Base-by-base conservation (phyloP, 1,139 yeast species). In the Hyphopichia fennica region DNA sequence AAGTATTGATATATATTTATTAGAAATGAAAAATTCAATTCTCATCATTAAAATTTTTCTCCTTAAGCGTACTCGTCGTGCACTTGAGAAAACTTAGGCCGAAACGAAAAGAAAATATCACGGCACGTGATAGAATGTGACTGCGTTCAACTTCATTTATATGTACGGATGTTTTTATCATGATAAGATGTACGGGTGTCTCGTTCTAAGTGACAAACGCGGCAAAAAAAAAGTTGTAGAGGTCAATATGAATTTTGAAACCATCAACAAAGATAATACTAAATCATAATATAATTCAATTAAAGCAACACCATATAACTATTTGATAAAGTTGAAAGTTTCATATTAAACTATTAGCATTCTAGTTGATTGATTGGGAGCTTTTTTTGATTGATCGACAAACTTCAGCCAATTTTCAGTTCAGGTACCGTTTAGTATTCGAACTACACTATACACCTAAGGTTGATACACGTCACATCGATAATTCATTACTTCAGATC, bases 341-440 rank as follows among this genome's bases (percentile, higher is more conserved):
- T n/a, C n/a, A n/a, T n/a, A n/a, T n/a, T n/a, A n/a, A n/a, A n/a
- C n/a, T n/a, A n/a, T n/a, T n/a, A n/a, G n/a, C n/a, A n/a, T n/a
- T n/a, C 28, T 8, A n/a, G 13, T 25, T 25, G 51, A 52, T 46
- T 48, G 44, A 44, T 43, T 36, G 41, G 28, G 35, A 30, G 41
- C 38, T 41, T 31, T 45, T 31, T 29, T 31, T 35, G 42, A 40
- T 35, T 34, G 42, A 40, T 35, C 27, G 39, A n/a, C n/a, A n/a
- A n/a, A n/a, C n/a, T n/a, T n/a, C n/a, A n/a, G n/a, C n/a, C n/a
- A n/a, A n/a, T n/a, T n/a, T n/a, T n/a, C n/a, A n/a, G n/a, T n/a
- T n/a, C n/a, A n/a, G n/a, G n/a, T n/a, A n/a, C n/a, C n/a, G n/a
- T n/a, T n/a, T n/a, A n/a, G n/a, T n/a, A n/a, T n/a, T n/a, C n/a